phyloP scores from a whole-genome alignment of 2,329 filamentous ascomycete genomes.

The Xylaria sp. region DNA sequence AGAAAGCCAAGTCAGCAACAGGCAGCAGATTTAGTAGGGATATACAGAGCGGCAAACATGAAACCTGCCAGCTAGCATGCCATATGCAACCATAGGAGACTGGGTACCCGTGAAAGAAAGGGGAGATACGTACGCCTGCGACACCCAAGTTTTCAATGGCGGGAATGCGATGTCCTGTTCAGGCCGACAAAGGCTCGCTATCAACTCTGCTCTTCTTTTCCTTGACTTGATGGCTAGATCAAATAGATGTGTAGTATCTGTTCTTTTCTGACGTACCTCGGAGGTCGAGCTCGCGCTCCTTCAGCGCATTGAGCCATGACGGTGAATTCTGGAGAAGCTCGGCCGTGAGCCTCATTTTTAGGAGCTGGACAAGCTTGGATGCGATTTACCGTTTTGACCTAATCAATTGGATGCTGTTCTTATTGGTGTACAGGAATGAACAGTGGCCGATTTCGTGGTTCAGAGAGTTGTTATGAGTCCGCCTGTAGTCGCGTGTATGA shows the following conservation, averaged over 20 bases:
- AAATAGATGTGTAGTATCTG: slow-evolving; percentile 84
- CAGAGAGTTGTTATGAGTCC: not conserved
- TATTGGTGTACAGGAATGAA: not conserved
- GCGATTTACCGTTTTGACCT: slow-evolving; percentile 35
- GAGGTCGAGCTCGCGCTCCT: slow-evolving; percentile 98
- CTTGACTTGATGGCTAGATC: slow-evolving; percentile 41
- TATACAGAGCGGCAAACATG: slow-evolving; percentile 4
- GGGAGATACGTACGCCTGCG: slow-evolving; percentile 72
- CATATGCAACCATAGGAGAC: not conserved
- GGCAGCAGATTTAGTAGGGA: not conserved
- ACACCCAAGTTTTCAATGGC: slow-evolving; percentile 97
- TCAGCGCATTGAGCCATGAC: slow-evolving; percentile 98
- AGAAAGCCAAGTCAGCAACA: slow-evolving; percentile 16
- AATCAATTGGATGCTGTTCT: not conserved
- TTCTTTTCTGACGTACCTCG: slow-evolving; percentile 98
- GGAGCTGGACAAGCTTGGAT: slow-evolving; percentile 18
- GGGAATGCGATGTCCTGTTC: slow-evolving; percentile 96
- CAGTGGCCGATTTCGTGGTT: not conserved
- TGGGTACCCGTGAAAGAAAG: slow-evolving; percentile 21
- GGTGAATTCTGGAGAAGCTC: slow-evolving; percentile 95
- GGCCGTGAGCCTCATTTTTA: slow-evolving; percentile 88
- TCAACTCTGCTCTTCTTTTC: slow-evolving; percentile 79
- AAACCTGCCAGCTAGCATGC: not conserved
- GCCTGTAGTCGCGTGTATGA: not conserved
- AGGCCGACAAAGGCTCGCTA: slow-evolving; percentile 69